These are phyloP conservation scores for Stropharia rugosoannulata DNA, from an alignment of 768 basidiomycete genomes.

Conservation along the genomic window DNA sequence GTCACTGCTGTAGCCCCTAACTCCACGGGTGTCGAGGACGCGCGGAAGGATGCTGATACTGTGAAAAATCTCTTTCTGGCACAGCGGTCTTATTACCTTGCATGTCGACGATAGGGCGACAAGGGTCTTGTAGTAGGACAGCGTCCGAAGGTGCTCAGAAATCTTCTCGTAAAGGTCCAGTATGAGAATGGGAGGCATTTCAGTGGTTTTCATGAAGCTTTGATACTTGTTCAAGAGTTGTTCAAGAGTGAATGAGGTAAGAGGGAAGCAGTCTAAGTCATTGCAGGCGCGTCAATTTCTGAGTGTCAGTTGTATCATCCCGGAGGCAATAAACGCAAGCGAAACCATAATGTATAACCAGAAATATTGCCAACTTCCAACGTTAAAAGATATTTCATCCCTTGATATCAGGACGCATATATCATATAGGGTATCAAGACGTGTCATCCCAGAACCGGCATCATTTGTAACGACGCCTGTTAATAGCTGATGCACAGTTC, in stretches of 20 bases:
- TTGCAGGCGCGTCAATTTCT: too few relatives aligned
- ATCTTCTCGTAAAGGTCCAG: not conserved
- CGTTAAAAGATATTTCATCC: not conserved
- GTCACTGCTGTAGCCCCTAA: not conserved
- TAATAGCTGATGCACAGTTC: not conserved
- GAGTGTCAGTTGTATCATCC: too few relatives aligned
- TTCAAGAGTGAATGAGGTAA: too few relatives aligned
- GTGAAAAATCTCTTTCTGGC: not conserved
- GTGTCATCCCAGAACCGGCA: not conserved
- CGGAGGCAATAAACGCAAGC: too few relatives aligned
- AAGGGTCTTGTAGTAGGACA: not conserved
- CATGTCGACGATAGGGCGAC: not conserved
- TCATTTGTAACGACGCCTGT: not conserved
- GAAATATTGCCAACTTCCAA: not conserved
- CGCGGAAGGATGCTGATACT: constrained; percentile 1
- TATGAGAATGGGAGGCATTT: not conserved
- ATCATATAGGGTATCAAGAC: not conserved
- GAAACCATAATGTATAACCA: not conserved
- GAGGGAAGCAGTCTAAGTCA: too few relatives aligned
- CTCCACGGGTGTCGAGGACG: not conserved
- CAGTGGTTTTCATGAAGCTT: too few relatives aligned
- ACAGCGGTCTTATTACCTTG: not conserved
- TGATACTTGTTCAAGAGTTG: too few relatives aligned
- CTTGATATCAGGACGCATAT: not conserved
- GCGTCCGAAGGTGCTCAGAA: not conserved